These are phyloP conservation scores for Radiomyces spectabilis DNA, from an alignment of 192 early-diverging fungal species.

Conservation along the genomic window DNA sequence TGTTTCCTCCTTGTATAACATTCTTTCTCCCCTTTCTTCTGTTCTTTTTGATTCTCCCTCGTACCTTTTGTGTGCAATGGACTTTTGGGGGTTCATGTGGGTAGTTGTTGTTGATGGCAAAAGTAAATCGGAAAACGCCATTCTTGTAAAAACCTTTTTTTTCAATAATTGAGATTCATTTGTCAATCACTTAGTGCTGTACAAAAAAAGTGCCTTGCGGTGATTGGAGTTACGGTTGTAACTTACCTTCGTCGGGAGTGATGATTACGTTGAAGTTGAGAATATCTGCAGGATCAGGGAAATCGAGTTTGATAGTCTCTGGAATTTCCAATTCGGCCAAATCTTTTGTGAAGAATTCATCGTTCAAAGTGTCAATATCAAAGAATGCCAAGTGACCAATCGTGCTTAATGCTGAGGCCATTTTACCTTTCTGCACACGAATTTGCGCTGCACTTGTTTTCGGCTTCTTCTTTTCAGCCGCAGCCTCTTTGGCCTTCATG, in stretches of 20 bases:
- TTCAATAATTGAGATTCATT: too few species aligned
- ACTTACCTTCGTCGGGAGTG: constrained; percentile 76
- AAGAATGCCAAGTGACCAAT: too few species aligned
- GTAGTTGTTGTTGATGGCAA: constrained; percentile 81
- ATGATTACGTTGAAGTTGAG: constrained; percentile 80
- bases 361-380: too few species aligned
- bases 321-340: constrained; percentile 76
- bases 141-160: constrained; percentile 72
- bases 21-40: not conserved
- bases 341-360: constrained; percentile 51
- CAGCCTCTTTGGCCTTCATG: constrained; percentile 72
- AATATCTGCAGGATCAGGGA: constrained; percentile 72
- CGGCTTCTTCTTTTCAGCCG: constrained; percentile 66
- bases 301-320: constrained; percentile 62
- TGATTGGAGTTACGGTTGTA: too few species aligned
- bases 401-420: too few species aligned
- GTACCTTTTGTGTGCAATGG: constrained; percentile 78
- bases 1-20: too few species aligned
- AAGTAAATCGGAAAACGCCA: constrained; percentile 76
- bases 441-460: constrained; percentile 83
- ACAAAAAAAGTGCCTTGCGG: not conserved
- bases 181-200: constrained; percentile 1
- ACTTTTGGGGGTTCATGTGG: constrained; percentile 96
- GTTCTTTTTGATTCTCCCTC: not conserved
- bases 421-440: constrained; percentile 92